A percentile compares a stretch with the other conserved stretches of the same genome.
These are phyloP conservation scores for Kodamaea derodonti DNA, from an alignment of 1,139 yeast species.

Conservation along the genomic window DNA sequence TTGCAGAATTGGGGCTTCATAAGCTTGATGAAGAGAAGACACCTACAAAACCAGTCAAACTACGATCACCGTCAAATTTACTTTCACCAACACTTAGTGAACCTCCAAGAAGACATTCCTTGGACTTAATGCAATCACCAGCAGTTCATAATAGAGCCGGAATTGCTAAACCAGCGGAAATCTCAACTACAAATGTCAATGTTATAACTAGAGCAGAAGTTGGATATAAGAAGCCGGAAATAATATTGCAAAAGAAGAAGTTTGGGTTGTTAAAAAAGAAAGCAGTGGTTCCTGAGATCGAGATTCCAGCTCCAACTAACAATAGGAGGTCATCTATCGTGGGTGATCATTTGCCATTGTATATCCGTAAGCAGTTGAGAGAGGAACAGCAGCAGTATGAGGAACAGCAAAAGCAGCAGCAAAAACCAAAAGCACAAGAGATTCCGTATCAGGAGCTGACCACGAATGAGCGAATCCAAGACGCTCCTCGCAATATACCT, in stretches of 20 bases:
- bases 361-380: neutral
- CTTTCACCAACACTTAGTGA: neutral
- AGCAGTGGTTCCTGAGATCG: constrained; percentile 33
- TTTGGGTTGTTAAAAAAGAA: constrained; percentile 29
- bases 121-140: neutral
- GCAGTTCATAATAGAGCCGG: neutral
- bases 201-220: neutral
- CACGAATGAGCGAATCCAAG: constrained; percentile 24
- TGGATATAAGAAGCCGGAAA: neutral
- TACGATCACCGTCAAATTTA: neutral
- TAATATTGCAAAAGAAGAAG: constrained; percentile 29
- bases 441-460: neutral
- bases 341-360: constrained; percentile 1
- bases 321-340: neutral
- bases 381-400: too few relatives aligned
- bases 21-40: neutral
- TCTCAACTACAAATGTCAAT: neutral
- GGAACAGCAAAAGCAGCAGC: constrained; percentile 2
- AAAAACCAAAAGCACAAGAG: too few relatives aligned
- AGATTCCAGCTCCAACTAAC: neutral
- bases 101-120: neutral
- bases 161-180: neutral
- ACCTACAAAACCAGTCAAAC: neutral
- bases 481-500: constrained; percentile 5
- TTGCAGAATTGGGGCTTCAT: neutral